Evolutionary conservation across 2,329 filamentous ascomycete genomes (phyloP), one percentile per base, ranked within the genome.

Genomic region (Amauroascus verrucosus): DNA sequence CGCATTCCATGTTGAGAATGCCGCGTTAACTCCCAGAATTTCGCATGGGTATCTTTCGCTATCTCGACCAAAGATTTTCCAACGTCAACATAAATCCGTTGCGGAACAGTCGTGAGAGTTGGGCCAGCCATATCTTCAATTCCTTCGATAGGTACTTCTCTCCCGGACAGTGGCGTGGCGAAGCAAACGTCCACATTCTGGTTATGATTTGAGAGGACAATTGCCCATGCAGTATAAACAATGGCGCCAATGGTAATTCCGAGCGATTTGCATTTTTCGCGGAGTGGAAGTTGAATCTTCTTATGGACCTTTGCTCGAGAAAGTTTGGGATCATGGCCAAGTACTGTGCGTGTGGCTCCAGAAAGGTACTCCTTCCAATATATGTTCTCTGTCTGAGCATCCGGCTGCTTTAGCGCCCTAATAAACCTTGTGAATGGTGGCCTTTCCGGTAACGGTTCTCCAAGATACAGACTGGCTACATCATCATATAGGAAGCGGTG

Each of bases 401-500:
- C n/a, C 6, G 6, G 16, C 16, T 30, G 6, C 22, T 46, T 16
- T 6, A 46, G 22, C 11, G 22, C 22, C 9, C 22, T 28, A n/a
- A 46, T 46, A 18, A 46, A 46, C 6, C 22, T 5, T 3, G 22
- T 28, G n/a, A 46, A 46, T 28, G 43, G 43, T 7, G 43, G 43
- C 26, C 43, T 46, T 28, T 26, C 8, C 11, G 26, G 6, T 7
- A 26, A 6, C 20, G 43, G 16, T 26, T 24, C 26, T 13, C 43
- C 26, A 2, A 28, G 20, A 45, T 55, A 55, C 30, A 45, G 20
- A 11, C 41, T 48, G n/a, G 43, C 55, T 11, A 55, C 37, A 45
- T 67, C 64, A 7, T 63, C 55, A 14, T 64, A 62, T 13, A 67
- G 38, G 38, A 67, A 66, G 2, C 55, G 43, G 16, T 63, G 59